Evolutionary conservation across 2,329 filamentous ascomycete species (phyloP), one percentile per base, ranked within the genome.

Genomic region (Moelleriella libera): DNA sequence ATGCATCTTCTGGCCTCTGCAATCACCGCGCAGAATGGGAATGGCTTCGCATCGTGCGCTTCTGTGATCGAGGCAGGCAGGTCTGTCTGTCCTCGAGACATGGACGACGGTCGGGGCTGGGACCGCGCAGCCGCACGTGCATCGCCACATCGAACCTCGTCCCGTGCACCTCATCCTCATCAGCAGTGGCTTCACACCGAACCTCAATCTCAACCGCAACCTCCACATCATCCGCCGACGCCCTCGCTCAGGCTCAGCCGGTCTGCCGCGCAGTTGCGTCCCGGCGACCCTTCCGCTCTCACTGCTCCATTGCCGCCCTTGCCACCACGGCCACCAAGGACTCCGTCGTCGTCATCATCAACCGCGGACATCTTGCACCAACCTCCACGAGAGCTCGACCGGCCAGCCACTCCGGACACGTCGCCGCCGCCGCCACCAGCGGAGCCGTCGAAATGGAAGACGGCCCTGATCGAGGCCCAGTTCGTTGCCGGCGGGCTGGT

Each of bases 401-500:
- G 21, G 21, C 21, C 2, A 44, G 32, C 10, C 40, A 46, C 8
- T 10, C 50, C 42, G 43, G 12, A 7, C 32, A 37, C 32, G 32
- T 8, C 32, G 32, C 7, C 32, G 8, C 32, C 8, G 12, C 32
- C 32, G 8, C 32, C 8, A 37, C 7, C 32, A 2, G 3, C 32
- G 12, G 32, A 37, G 60, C 45, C 54, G 6, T 60, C 59, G 2
- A 56, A 55, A 46, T 74, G 72, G 69, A 72, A 74, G 49, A 61
- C 63, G 2, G 72, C 73, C 0, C 53, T 77, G 2, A 68, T 70
- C 6, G 80, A 84, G 55, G 79, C 78, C 0, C 70, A 76, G 37
- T 77, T 83, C 58, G 78, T 84, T 50, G 78, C 81, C 2, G 76
- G 78, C 3, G 81, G 82, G 0, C 67, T 86, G 28, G 68, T 85